Evolutionary conservation across 805 yeast genomes (phyloP).

Genomic region (Starmera quercuum): DNA sequence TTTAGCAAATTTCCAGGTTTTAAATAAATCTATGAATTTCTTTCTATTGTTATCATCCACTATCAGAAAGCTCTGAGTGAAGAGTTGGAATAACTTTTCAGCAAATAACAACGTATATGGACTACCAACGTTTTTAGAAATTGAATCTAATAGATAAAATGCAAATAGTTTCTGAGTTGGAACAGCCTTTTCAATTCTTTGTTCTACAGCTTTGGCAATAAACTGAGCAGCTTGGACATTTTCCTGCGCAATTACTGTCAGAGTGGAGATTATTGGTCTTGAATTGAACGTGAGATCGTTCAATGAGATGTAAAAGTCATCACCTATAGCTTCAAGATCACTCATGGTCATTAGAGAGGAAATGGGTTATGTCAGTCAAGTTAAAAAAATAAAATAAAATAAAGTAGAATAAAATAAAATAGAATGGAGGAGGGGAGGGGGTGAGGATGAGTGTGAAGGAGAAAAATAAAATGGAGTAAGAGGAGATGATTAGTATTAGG

Average conservation of each 20-base stretch:
- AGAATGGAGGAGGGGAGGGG: too few relatives aligned
- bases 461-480: not conserved
- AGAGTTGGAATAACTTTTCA: conserved; percentile 58
- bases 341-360: conserved; percentile 6
- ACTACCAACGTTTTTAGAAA: conserved; percentile 82
- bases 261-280: conserved; percentile 77
- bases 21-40: conserved; percentile 69
- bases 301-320: conserved; percentile 67
- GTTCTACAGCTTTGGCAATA: conserved; percentile 68
- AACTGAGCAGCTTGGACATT: conserved; percentile 70
- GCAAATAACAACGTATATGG: conserved; percentile 84
- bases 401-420: too few relatives aligned
- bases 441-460: too few relatives aligned
- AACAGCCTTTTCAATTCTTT: conserved; percentile 65
- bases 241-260: conserved; percentile 84
- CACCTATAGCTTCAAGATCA: conserved; percentile 21
- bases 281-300: conserved; percentile 81
- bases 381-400: too few relatives aligned
- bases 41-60: conserved; percentile 70
- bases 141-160: conserved; percentile 81
- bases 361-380: not conserved
- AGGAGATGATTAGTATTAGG: not conserved
- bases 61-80: conserved; percentile 68
- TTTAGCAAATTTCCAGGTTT: conserved; percentile 78
- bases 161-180: conserved; percentile 83